phyloP scores from a whole-genome alignment of 805 yeast species.

The Monosporozyma unispora region DNA sequence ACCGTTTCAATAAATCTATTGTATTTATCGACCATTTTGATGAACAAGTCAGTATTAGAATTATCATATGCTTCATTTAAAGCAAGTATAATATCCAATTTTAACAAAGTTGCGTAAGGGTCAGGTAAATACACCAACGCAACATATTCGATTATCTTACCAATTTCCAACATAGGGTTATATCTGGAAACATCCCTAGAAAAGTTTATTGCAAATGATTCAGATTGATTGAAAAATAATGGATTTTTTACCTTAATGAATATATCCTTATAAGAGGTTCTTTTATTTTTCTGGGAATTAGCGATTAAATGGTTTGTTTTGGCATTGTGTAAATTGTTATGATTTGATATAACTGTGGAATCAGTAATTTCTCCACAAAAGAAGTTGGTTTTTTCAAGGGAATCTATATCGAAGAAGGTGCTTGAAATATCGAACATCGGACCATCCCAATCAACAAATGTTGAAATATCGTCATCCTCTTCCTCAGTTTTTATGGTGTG shows the following conservation, averaged over 20 bases:
- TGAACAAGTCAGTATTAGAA: constrained; percentile 24
- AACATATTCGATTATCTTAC: constrained; percentile 25
- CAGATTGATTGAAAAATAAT: constrained; percentile 17
- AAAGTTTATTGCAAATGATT: constrained; percentile 22
- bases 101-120: constrained; percentile 6
- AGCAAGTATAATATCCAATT: constrained; percentile 11
- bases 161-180: constrained; percentile 29
- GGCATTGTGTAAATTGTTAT: not conserved
- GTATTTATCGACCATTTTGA: constrained; percentile 34
- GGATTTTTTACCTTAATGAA: constrained; percentile 14
- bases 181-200: constrained; percentile 9
- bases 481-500: not conserved
- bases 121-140: constrained; percentile 19
- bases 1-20: constrained; percentile 34
- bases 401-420: constrained; percentile 16
- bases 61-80: constrained; percentile 22
- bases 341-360: not conserved
- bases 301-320: too few relatives aligned
- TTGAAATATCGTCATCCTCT: not conserved
- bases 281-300: too few relatives aligned
- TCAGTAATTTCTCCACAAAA: constrained; percentile 1
- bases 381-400: not conserved
- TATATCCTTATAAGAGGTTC: not conserved
- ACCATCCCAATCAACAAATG: constrained; percentile 11
- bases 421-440: constrained; percentile 7